Base-by-base conservation (phyloP, 1,284 basidiomycete genomes). In the Mycosarcoma mackinlayi region DNA sequence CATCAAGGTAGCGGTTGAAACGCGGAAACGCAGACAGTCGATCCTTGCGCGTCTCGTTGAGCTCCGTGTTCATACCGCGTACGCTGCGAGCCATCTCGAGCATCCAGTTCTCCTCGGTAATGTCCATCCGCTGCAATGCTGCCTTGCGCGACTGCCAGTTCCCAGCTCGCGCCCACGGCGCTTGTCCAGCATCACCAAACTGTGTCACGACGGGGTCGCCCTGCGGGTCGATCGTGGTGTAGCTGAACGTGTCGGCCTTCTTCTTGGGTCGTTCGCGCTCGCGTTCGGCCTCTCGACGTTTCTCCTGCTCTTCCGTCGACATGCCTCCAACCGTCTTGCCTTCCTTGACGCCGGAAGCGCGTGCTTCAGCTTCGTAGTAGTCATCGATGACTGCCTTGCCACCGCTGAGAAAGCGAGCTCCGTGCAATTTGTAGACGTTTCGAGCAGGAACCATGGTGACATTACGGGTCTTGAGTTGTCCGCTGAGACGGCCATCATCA, bases 381-480 rank as follows among this genome's bases (percentile, higher is more conserved):
- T 98, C 95, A 80, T 98, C 95, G 18, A 88, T 87, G 3, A 98
- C 90, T 88, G 92, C 93, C 77, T 88, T 87, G 3, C 94, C 95
- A 48, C 94, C 89, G 65, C 91, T 85, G 50, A 98, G 86, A 86
- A 91, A 91, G 76, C 93, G 92, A 6, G 93, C 90, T 13, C 96
- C 95, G 85, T 97, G 92, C 6, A 94, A 86, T 84, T 97, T 97
- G 87, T 89, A 98, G 7, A 93, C 92, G 76, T 94, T 97, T 42
- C 93, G 87, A 30, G 93, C 92, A 10, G 93, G 91, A 50, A 98
- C 89, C 74, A 98, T 89, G 4, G 94, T 98, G 47, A 98, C 94
- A 78, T 91, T 93, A 44, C 95, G 87, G 55, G 92, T 93, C 73
- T 90, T 90, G 49, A 98, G 86, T 81, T 94, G 93, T 0, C 90